Conservation (phyloP, 805 yeast species). For the Danielozyma ontarioensis region DNA sequence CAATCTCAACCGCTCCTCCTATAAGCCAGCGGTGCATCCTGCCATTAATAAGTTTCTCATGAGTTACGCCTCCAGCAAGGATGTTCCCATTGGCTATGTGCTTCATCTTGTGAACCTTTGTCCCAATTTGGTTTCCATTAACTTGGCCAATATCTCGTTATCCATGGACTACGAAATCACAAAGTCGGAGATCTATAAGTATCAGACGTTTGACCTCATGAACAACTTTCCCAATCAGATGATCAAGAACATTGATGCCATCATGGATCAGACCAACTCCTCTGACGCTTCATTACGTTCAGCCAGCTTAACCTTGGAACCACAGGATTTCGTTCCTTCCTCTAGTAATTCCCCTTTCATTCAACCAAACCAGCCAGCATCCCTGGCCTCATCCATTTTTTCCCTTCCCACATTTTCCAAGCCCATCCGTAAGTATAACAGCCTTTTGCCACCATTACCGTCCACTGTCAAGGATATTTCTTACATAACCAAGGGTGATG, state of each 20-base stretch:
- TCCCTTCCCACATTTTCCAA: constrained; percentile 19
- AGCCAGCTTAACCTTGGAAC: neutral
- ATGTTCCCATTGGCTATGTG: constrained; percentile 73
- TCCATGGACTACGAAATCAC: constrained; percentile 61
- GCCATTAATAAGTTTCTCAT: constrained; percentile 52
- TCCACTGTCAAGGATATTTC: constrained; percentile 21
- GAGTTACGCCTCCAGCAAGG: constrained; percentile 64
- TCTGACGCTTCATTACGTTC: no score
- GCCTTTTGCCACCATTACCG: constrained; percentile 34
- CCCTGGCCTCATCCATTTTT: constrained; percentile 16
- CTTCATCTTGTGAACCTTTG: constrained; percentile 67
- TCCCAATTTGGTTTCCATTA: constrained; percentile 48
- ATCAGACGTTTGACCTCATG: constrained; percentile 33
- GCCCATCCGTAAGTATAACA: constrained; percentile 31
- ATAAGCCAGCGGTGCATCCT: no score
- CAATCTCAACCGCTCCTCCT: constrained; percentile 11
- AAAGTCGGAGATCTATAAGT: constrained; percentile 29
- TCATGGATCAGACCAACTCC: constrained; percentile 11
- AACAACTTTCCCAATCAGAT: constrained; percentile 33
- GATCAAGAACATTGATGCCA: constrained; percentile 16
- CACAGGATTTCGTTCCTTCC: no score
- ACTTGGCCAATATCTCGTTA: constrained; percentile 58
- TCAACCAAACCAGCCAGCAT: constrained; percentile 1
- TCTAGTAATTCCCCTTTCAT: neutral
- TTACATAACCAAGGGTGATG: constrained; percentile 21